Percentiles rank a stretch among this genome's conserved stretches.
Evolutionary conservation across 148 eudicot species (phyloP).

Genomic region (Silene conica): DNA sequence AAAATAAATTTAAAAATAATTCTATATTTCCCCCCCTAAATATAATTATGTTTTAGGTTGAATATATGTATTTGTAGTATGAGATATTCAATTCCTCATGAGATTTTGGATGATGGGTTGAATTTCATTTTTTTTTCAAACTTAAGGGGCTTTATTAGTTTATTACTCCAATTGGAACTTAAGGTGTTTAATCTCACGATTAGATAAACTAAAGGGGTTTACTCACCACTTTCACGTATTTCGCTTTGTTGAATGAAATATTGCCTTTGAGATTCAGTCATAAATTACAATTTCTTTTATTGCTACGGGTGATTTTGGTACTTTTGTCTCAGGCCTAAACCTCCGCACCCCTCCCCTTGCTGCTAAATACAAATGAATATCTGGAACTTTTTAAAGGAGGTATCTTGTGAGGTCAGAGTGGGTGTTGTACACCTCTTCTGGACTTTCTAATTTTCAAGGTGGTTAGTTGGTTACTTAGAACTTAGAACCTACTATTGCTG

Average conservation of each 20-base stretch:
- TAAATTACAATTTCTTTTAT: neutral
- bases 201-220: no score
- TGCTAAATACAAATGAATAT: neutral
- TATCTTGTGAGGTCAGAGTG: neutral
- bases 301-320: neutral
- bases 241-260: neutral
- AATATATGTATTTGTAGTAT: no score
- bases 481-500: neutral
- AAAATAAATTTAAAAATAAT: no score
- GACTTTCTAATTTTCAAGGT: neutral
- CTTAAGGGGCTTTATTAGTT: no score
- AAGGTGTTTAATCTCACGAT: no score
- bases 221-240: no score
- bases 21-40: no score
- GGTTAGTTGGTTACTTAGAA: neutral
- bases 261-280: constrained; percentile 2
- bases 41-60: no score
- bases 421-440: neutral
- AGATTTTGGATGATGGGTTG: no score
- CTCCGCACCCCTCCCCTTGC: neutral
- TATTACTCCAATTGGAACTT: no score
- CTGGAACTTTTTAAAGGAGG: neutral
- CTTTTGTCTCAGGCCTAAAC: constrained; percentile 1
- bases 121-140: no score
- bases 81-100: no score